These are phyloP conservation scores for Biancaea sappan DNA, from an alignment of 306 rosid species.

Conservation along the genomic window DNA sequence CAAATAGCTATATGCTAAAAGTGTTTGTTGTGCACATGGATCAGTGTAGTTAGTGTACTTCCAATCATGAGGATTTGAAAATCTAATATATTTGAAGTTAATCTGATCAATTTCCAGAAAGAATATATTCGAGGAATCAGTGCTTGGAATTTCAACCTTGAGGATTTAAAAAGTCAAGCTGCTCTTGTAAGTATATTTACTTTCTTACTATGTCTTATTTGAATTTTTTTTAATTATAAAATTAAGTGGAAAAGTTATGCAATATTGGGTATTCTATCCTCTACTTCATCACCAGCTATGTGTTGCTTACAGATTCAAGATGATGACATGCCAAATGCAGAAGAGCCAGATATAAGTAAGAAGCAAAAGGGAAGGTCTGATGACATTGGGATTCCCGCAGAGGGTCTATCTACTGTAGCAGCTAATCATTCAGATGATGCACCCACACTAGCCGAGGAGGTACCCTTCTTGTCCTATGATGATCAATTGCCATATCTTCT, in stretches of 20 bases:
- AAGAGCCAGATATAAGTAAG: slow-evolving; percentile 50
- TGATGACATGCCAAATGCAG: slow-evolving; percentile 56
- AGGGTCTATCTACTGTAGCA: slow-evolving; percentile 42
- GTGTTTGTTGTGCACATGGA: not conserved
- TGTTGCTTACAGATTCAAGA: slow-evolving; percentile 77
- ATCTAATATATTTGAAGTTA: slow-evolving; percentile 21
- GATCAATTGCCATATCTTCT: slow-evolving; percentile 17
- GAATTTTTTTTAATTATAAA: not conserved
- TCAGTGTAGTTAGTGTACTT: not conserved
- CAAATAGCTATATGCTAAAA: not conserved
- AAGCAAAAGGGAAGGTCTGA: slow-evolving; percentile 48
- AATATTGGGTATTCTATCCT: slow-evolving; percentile 16
- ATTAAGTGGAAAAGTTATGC: slow-evolving; percentile 19
- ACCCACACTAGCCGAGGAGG: slow-evolving; percentile 60
- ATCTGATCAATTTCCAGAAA: slow-evolving; percentile 63
- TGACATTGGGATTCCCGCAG: slow-evolving; percentile 47
- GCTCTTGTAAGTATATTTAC: slow-evolving; percentile 77
- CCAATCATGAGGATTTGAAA: slow-evolving; percentile 14
- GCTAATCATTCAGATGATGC: slow-evolving; percentile 55
- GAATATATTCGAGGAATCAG: slow-evolving; percentile 98
- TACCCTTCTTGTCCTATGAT: slow-evolving; percentile 34
- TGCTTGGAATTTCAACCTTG: slow-evolving; percentile 98
- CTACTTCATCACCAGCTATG: slow-evolving; percentile 24
- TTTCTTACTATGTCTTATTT: slow-evolving; percentile 29
- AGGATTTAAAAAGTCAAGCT: slow-evolving; percentile 91